Evolutionary conservation across 441 rosid species (phyloP).

Genomic region (Iberis amara): DNA sequence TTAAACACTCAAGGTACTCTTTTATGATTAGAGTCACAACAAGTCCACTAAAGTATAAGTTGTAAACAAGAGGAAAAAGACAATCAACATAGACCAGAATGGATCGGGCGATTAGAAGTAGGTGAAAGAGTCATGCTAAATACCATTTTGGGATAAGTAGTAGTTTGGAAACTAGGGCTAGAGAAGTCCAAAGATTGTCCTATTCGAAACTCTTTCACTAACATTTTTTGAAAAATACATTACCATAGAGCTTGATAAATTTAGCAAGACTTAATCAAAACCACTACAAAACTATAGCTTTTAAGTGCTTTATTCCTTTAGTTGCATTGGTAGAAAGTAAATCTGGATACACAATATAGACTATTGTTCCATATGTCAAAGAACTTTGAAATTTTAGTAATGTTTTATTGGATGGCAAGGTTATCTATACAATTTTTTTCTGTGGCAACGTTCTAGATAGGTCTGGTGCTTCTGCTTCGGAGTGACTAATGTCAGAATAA

Average conservation of each 20-base stretch:
- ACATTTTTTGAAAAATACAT: constrained; percentile 4
- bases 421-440: no score
- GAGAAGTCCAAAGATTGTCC: constrained; percentile 32
- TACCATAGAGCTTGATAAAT: neutral
- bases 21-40: constrained; percentile 23
- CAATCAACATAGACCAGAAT: constrained; percentile 16
- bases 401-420: no score
- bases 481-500: no score
- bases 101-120: constrained; percentile 9
- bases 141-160: neutral
- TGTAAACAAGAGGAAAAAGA: neutral
- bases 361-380: no score
- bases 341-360: no score
- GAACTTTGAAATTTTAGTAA: no score
- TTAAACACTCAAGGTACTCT: neutral
- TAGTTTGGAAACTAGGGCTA: constrained; percentile 19
- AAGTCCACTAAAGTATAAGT: constrained; percentile 13
- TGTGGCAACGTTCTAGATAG: no score
- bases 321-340: no score
- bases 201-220: constrained; percentile 9
- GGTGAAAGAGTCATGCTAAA: constrained; percentile 13
- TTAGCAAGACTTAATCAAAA: constrained; percentile 1
- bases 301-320: no score
- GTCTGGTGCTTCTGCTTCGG: no score
- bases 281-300: no score